Conservation (phyloP, 768 basidiomycete species). For the Kwoniella botswanensis region DNA sequence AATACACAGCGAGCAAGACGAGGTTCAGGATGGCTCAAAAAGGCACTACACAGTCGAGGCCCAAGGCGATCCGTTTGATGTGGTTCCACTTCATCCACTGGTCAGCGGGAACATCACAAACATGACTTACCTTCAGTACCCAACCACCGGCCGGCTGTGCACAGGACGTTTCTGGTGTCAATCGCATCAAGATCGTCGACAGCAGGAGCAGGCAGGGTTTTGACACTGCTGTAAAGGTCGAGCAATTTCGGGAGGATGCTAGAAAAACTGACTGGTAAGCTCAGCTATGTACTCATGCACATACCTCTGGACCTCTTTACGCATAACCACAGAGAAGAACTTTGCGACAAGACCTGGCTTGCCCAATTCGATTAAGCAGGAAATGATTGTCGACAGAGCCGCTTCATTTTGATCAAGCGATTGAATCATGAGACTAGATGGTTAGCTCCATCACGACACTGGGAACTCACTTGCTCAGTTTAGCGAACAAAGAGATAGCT, state of each 20-base stretch:
- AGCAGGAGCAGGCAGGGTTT: background rate
- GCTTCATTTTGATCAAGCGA: background rate
- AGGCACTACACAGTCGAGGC: background rate
- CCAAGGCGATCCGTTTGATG: background rate
- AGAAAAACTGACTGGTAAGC: background rate
- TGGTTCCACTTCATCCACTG: background rate
- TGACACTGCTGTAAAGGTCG: background rate
- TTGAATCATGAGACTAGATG: background rate
- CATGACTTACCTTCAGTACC: background rate
- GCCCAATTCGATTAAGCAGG: background rate
- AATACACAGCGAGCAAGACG: background rate
- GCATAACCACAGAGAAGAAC: background rate
- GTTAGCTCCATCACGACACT: background rate
- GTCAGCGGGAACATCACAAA: background rate
- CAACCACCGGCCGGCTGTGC: background rate
- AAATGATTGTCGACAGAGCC: background rate
- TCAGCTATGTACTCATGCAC: background rate
- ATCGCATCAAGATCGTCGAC: background rate
- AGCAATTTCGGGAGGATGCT: background rate
- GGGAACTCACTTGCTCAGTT: slow-evolving; percentile 1
- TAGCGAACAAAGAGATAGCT: background rate
- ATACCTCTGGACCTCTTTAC: background rate
- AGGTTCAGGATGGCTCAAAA: background rate
- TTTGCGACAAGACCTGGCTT: background rate
- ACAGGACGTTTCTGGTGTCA: background rate